Conservation (phyloP, 805 yeast genomes). For the Candida namnaoensis region DNA sequence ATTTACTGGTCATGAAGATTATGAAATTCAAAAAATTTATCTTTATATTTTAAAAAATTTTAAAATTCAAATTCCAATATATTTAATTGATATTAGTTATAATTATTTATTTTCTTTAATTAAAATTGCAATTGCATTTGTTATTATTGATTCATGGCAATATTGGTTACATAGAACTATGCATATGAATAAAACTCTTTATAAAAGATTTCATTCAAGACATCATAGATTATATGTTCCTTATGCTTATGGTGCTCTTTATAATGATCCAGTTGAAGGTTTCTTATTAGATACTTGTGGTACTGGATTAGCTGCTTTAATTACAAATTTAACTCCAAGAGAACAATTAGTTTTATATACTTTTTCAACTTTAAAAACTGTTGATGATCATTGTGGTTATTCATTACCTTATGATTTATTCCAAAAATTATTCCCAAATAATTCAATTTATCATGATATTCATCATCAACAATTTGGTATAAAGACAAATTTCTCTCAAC, state of each 20-base stretch:
- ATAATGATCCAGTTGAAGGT: constrained; percentile 92
- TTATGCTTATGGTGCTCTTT: constrained; percentile 92
- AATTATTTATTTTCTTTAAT: constrained; percentile 53
- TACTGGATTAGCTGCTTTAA: constrained; percentile 71
- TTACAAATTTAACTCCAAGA: constrained; percentile 60
- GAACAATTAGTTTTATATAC: constrained; percentile 70
- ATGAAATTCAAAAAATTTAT: constrained; percentile 36
- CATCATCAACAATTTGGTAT: constrained; percentile 97
- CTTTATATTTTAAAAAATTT: not conserved
- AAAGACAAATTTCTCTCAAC: constrained; percentile 89
- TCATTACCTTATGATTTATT: constrained; percentile 86
- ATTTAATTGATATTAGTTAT: constrained; percentile 42
- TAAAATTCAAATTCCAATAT: constrained; percentile 30
- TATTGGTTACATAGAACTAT: constrained; percentile 80
- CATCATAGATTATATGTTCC: constrained; percentile 95
- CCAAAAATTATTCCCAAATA: constrained; percentile 88
- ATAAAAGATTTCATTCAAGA: constrained; percentile 81
- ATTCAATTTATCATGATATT: constrained; percentile 92
- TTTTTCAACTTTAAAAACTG: constrained; percentile 91
- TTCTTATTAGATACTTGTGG: constrained; percentile 87
- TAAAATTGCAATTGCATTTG: constrained; percentile 55
- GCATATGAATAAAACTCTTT: constrained; percentile 75
- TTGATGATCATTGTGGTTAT: constrained; percentile 99
- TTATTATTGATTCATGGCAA: constrained; percentile 91
- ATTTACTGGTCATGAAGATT: constrained; percentile 41